Conservation (phyloP, 1,139 yeast genomes). For the Taphrina wiesneri region DNA sequence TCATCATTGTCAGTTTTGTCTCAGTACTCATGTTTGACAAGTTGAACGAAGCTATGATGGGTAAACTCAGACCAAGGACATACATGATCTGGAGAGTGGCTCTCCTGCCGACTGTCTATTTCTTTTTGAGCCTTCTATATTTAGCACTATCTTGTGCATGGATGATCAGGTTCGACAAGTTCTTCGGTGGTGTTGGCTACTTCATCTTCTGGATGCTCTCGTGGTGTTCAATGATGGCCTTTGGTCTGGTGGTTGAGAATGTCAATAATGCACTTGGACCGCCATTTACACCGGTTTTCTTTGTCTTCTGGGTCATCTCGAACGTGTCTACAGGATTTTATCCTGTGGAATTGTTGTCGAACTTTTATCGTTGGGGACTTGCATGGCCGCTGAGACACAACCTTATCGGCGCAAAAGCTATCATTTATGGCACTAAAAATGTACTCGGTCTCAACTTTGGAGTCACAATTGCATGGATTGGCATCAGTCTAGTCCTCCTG, state of each 20-base stretch:
- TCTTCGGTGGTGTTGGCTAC: slow-evolving; percentile 65
- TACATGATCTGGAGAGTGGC: slow-evolving; percentile 55
- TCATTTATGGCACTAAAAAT: slow-evolving; percentile 59
- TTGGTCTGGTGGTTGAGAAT: slow-evolving; percentile 66
- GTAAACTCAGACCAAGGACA: slow-evolving; percentile 51
- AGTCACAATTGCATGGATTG: slow-evolving; percentile 60
- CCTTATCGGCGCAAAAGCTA: slow-evolving; percentile 57
- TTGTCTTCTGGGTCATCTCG: slow-evolving; percentile 57
- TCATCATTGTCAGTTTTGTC: slow-evolving; percentile 66
- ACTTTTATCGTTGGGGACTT: slow-evolving; percentile 63
- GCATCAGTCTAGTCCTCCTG: slow-evolving; percentile 51
- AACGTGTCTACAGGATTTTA: slow-evolving; percentile 64
- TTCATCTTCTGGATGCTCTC: slow-evolving; percentile 65
- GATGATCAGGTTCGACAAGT: slow-evolving; percentile 54
- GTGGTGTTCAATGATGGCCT: slow-evolving; percentile 60
- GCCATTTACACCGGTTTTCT: slow-evolving; percentile 62
- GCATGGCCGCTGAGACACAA: slow-evolving; percentile 66
- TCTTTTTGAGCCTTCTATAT: slow-evolving; percentile 58
- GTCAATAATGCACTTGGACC: slow-evolving; percentile 56
- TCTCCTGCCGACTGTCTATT: slow-evolving; percentile 51
- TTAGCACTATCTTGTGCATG: slow-evolving; percentile 63
- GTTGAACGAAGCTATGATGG: slow-evolving; percentile 55
- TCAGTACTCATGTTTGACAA: slow-evolving; percentile 61
- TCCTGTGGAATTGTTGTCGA: slow-evolving; percentile 57
- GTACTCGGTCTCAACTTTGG: slow-evolving; percentile 61